phyloP scores from a whole-genome alignment of 116 monocot species.

The Trichopus zeylanicus region DNA sequence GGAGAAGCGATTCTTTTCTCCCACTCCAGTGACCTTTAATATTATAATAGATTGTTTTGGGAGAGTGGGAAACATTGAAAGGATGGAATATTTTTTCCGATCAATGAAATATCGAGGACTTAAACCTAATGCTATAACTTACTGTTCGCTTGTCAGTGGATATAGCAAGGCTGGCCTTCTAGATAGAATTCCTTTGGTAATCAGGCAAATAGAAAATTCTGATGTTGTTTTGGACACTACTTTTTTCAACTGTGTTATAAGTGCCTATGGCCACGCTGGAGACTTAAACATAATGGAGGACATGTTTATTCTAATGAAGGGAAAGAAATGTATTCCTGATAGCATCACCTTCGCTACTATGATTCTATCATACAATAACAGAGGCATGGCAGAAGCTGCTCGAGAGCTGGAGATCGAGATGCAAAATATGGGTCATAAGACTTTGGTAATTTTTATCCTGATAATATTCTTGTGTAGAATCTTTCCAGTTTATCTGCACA shows the following conservation, averaged over 20 bases:
- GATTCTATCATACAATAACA: conserved; percentile 47
- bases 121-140: conserved; percentile 81
- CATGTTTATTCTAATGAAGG: conserved; percentile 64
- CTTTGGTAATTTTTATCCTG: conserved; percentile 22
- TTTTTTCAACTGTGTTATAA: conserved; percentile 86
- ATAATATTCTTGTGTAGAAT: not conserved
- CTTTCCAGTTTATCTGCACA: not conserved
- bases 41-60: conserved; percentile 78
- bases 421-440: conserved; percentile 11
- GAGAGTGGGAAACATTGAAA: conserved; percentile 51
- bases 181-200: conserved; percentile 52
- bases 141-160: conserved; percentile 71
- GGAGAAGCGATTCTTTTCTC: conserved; percentile 71
- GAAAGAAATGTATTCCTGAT: conserved; percentile 75
- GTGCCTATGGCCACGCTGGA: conserved; percentile 78
- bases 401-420: conserved; percentile 34
- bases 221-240: conserved; percentile 66
- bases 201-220: conserved; percentile 75
- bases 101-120: conserved; percentile 80
- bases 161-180: conserved; percentile 58
- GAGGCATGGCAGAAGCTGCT: conserved; percentile 59
- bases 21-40: conserved; percentile 63
- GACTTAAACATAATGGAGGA: conserved; percentile 80
- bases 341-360: conserved; percentile 57
- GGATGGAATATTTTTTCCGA: conserved; percentile 77